Base-by-base conservation (phyloP, 768 basidiomycete species). In the Sarcodon sp. region DNA sequence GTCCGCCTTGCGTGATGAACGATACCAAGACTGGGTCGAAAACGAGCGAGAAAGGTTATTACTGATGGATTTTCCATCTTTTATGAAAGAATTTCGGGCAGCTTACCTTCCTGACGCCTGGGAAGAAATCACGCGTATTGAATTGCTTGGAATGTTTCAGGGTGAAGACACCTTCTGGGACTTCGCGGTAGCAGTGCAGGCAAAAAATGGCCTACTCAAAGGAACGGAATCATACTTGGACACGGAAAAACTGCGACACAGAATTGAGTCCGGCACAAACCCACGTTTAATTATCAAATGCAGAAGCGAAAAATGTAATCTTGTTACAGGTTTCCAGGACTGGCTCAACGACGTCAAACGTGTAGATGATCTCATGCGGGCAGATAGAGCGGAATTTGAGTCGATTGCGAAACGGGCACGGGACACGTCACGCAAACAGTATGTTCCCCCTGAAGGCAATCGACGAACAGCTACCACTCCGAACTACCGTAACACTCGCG, bases 131-230 rank as follows among this genome's bases (percentile, higher is more conserved):
- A 12, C 47, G 0, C 11, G 46, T 0, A 37, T 44, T 3, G 47
- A 39, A 2, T 47, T 55, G 33, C 55, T 56, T 34, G 12, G 32
- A 0, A 45, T 46, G 3, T 13, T 6, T 3, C 53, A 54, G 8
- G 50, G 50, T 9, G 15, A 51, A 9, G 16, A 35, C 8, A 33
- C 43, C 3, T 56, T 56, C 35, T 13, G 34, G 7, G 50, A 53
- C 13, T 63, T 47, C 50, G 50, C 51, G 0, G 34, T 46, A 6
- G 45, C 54, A 6, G 7, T 56, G 3, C 46, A 51, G 2, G 48
- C 36, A 5, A 33, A 48, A 2, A 62, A 62, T 35, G 39, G 16
- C 2, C 33, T 44, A 9, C 39, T 62, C 1, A 48, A 59, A 1
- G 32, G 21, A 0, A 18, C 35, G 8, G 12, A 10, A 9, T 47